Evolutionary conservation across 352 stramenopile species (phyloP).

Genomic region (Thalassiosira mediterranea): DNA sequence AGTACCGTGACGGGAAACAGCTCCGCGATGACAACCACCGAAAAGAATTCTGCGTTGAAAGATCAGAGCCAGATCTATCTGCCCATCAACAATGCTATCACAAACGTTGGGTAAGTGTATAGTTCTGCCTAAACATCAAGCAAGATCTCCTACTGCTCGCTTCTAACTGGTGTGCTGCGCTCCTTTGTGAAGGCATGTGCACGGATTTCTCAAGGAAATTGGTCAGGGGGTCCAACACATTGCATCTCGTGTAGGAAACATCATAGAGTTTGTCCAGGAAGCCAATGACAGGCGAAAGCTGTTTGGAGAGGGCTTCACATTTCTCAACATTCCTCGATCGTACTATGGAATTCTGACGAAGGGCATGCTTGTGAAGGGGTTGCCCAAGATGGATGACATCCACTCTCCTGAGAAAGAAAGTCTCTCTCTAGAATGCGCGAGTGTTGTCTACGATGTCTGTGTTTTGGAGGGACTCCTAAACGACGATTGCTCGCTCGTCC

Average conservation of each 20-base stretch:
- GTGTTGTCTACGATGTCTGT: constrained; percentile 34
- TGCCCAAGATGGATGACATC: constrained; percentile 4
- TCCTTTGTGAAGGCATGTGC: constrained; percentile 68
- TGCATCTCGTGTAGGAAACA: constrained; percentile 79
- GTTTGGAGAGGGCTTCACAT: constrained; percentile 84
- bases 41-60: constrained; percentile 62
- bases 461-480: constrained; percentile 23
- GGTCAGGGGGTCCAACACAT: constrained; percentile 86
- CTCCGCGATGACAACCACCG: constrained; percentile 37
- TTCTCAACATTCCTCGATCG: constrained; percentile 82
- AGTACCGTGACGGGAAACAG: constrained; percentile 83
- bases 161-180: background rate
- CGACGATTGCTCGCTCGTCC: constrained; percentile 31
- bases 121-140: background rate
- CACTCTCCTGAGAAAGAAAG: background rate
- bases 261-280: constrained; percentile 80
- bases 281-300: constrained; percentile 80
- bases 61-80: constrained; percentile 85
- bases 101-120: constrained; percentile 60
- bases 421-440: constrained; percentile 31
- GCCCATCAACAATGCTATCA: constrained; percentile 85
- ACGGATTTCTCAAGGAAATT: constrained; percentile 83
- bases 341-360: constrained; percentile 83
- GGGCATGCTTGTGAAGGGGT: constrained; percentile 42
- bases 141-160: constrained; percentile 4